A percentile compares a stretch with the other conserved stretches of the same genome.
These are phyloP conservation scores for Pleurotus ostreatus DNA, from an alignment of 768 basidiomycete genomes.

Conservation along the genomic window DNA sequence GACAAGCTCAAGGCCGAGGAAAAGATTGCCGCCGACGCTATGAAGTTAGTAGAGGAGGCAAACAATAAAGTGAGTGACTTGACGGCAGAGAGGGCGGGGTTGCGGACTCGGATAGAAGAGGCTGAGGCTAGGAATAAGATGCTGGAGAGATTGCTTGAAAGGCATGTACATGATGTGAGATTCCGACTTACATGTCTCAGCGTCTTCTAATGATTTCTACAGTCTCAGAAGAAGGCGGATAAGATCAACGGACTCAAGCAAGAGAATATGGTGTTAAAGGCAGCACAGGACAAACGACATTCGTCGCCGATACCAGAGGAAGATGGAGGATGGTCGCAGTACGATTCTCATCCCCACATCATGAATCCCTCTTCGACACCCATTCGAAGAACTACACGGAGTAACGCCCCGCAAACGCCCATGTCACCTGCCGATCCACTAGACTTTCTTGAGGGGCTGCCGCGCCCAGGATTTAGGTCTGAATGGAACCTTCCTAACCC, in stretches of 20 bases:
- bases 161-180: not conserved
- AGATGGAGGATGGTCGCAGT: not conserved
- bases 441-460: constrained; percentile 1
- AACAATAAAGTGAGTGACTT: not conserved
- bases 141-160: not conserved
- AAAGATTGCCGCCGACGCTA: not conserved
- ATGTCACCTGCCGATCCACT: not conserved
- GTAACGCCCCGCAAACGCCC: not conserved
- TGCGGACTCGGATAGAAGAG: not conserved
- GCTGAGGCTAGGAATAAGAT: not conserved
- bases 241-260: not conserved
- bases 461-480: not conserved
- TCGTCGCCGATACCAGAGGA: not conserved
- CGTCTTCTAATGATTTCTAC: not conserved
- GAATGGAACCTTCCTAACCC: constrained; percentile 1
- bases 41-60: not conserved
- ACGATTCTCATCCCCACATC: not conserved
- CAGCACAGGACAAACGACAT: not conserved
- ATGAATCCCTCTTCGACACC: not conserved
- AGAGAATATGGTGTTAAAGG: not conserved
- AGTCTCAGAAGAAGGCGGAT: constrained; percentile 1
- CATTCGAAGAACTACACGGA: no score
- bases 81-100: not conserved
- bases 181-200: not conserved
- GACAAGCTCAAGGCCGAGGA: not conserved